phyloP scores from a whole-genome alignment of 1,284 basidiomycete species.

The Cutaneotrichosporon sp. region DNA sequence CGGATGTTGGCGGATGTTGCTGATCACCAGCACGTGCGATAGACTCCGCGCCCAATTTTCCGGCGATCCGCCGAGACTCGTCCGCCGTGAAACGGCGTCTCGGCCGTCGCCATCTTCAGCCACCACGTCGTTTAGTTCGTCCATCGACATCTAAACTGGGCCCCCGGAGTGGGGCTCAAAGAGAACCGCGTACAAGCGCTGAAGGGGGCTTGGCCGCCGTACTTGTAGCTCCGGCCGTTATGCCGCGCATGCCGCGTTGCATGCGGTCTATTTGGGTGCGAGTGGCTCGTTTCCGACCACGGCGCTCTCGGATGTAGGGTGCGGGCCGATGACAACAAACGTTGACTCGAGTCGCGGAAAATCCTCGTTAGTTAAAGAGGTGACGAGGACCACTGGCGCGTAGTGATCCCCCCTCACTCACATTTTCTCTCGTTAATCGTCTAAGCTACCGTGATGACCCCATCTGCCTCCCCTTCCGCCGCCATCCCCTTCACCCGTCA shows the following conservation, averaged over 20 bases:
- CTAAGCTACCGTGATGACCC: background rate
- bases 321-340: background rate
- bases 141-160: background rate
- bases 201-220: background rate
- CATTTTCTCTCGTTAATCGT: no score
- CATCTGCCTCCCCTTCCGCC: no score
- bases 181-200: slow-evolving; percentile 1
- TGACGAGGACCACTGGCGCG: background rate
- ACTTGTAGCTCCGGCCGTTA: background rate
- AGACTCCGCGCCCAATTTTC: no score
- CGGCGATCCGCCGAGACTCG: no score
- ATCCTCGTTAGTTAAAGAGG: background rate
- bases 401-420: background rate
- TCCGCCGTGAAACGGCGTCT: background rate
- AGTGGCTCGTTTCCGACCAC: no score
- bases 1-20: no score
- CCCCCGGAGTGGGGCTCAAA: background rate
- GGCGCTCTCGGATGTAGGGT: background rate
- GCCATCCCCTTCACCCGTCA: background rate
- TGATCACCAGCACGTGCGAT: no score
- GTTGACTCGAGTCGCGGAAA: background rate
- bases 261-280: background rate
- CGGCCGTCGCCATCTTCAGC: background rate
- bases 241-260: background rate
- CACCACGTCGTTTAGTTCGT: background rate